A percentile compares a stretch with the other conserved stretches of the same genome.
phyloP scores from a whole-genome alignment of 208 protist species.

The Leishmania gerbilli region DNA sequence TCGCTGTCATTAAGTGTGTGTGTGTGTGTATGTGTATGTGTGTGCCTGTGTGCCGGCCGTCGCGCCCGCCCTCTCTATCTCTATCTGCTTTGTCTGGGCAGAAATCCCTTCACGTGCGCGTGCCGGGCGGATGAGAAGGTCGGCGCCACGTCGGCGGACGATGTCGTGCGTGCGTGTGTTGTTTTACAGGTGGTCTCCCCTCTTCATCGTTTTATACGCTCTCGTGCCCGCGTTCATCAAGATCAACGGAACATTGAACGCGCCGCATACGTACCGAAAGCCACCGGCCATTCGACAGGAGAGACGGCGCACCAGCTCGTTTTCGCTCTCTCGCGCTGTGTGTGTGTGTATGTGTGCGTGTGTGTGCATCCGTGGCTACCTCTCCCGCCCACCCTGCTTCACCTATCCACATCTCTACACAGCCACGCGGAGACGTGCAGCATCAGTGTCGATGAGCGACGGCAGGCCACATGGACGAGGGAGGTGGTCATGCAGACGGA shows the following conservation, averaged over 20 bases:
- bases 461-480: not conserved
- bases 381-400: not conserved
- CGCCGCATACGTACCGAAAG: not conserved
- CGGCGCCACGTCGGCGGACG: not conserved
- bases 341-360: not conserved
- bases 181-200: not conserved
- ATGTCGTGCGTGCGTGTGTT: constrained; percentile 1
- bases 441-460: not conserved
- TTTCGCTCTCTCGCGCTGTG: not conserved
- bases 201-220: not conserved
- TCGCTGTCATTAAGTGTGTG: not conserved
- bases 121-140: not conserved
- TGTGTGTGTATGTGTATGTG: not conserved
- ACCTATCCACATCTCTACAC: not conserved
- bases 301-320: not conserved
- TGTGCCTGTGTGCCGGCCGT: not conserved
- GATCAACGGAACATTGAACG: too few species aligned
- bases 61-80: not conserved
- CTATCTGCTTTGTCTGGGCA: not conserved
- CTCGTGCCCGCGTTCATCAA: too few species aligned
- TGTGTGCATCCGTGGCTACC: not conserved
- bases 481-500: not conserved
- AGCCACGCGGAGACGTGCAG: not conserved
- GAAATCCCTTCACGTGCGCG: not conserved
- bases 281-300: not conserved